Evolutionary conservation across 179 eudicot genomes (phyloP), one percentile per base, ranked within the genome.

Genomic region (Actinidia arguta): DNA sequence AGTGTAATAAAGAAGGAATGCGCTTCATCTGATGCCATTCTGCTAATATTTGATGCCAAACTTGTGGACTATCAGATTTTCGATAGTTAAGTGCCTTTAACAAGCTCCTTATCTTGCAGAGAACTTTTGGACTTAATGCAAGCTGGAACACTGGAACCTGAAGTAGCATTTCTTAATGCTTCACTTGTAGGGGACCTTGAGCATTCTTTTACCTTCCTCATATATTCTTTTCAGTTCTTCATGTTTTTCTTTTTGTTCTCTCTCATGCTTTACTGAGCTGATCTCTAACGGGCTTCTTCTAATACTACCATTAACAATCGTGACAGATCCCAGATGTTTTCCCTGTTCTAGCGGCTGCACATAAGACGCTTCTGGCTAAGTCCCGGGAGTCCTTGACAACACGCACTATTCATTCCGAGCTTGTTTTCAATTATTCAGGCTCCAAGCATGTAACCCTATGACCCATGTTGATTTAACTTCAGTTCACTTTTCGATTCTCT

Each of bases 341-440:
- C 83, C 99, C 98, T 84, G 87, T 96, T 85, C 90, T 96, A 76
- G 95, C 95, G 74, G 96, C 99, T 85, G 99, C 98, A 59, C 91
- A 93, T 78, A 96, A 95, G 89, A 86, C 99, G 1, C 93, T 91
- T 75, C 79, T 91, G 81, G 92, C 97, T 54, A 93, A 95, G 87
- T 83, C 90, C 24, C 87, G 95, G 62, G 95, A 89, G 0, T 91
- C 93, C 50, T 82, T 96, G 83, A 92, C 93, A 0, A 96, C 99
- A 58, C 88, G 95, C 62, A 93, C 98, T 70, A 85, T 88, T 67
- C 99, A 93, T 85, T 95, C 98, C 4, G 99, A 95, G 89, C 93
- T 96, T 54, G 99, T 96, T 24, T 96, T 90, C 88, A 96, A 94
- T 73, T 96, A 93, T 87, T 93, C 98, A 16, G 98, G 94, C 83